A percentile compares a stretch with the other conserved stretches of the same genome.
Evolutionary conservation across 352 stramenopile genomes (phyloP).

Genomic region (Phytopythium chamaehyphon): DNA sequence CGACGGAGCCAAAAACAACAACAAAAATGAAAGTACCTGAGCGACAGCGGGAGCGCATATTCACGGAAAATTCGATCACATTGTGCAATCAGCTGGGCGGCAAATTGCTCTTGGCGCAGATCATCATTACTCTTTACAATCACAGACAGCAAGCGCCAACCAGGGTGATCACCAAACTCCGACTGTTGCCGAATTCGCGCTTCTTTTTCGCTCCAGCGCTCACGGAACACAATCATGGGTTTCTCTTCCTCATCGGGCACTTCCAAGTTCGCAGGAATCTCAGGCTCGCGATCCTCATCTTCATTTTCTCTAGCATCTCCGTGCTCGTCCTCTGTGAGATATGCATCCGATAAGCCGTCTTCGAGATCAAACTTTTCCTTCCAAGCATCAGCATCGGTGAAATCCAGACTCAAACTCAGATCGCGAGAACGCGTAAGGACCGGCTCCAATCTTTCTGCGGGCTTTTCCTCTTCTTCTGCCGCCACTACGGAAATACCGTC

Average conservation of each 20-base stretch:
- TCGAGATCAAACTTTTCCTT: constrained; percentile 73
- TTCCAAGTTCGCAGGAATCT: constrained; percentile 35
- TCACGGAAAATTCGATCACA: constrained; percentile 95
- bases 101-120: constrained; percentile 97
- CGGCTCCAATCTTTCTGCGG: constrained; percentile 2
- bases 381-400: constrained; percentile 64
- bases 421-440: constrained; percentile 18
- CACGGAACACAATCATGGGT: constrained; percentile 77
- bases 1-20: constrained; percentile 32
- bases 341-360: constrained; percentile 53
- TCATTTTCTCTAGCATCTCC: constrained; percentile 9
- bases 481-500: not conserved
- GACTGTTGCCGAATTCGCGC: constrained; percentile 59
- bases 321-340: constrained; percentile 30
- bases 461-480: constrained; percentile 12
- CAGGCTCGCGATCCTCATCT: constrained; percentile 9
- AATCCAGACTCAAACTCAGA: constrained; percentile 69
- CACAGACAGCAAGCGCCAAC: constrained; percentile 78
- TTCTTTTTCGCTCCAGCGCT: constrained; percentile 77
- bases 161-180: constrained; percentile 42
- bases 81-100: constrained; percentile 95
- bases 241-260: constrained; percentile 51
- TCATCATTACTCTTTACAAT: constrained; percentile 99
- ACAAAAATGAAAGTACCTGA: constrained; percentile 57
- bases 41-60: constrained; percentile 89